These are phyloP conservation scores for Ceratonia siliqua DNA, from an alignment of 306 rosid species.

Conservation along the genomic window DNA sequence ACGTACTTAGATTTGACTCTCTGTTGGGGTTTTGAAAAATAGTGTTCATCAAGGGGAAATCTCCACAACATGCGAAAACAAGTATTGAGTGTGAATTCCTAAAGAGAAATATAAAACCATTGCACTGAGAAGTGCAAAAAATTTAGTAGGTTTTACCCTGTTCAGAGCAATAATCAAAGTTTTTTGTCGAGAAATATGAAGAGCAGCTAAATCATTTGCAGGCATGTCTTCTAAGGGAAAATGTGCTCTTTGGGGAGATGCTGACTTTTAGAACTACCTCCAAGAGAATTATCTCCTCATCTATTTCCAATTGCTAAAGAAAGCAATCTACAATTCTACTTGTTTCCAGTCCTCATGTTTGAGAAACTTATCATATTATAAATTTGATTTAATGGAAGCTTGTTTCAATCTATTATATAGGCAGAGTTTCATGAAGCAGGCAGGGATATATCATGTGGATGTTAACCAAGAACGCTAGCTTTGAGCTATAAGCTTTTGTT, in stretches of 20 bases:
- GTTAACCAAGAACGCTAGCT: slow-evolving; percentile 13
- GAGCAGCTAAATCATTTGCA: neutral
- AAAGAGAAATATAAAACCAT: neutral
- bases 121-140: neutral
- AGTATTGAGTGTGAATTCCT: neutral
- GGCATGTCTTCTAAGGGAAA: neutral
- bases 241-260: neutral
- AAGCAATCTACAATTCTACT: neutral
- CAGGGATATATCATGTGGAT: slow-evolving; percentile 18
- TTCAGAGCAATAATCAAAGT: neutral
- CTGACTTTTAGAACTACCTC: neutral
- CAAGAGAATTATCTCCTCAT: neutral
- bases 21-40: neutral
- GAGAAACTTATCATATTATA: neutral
- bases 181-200: neutral
- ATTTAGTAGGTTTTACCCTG: neutral
- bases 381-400: neutral
- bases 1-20: neutral
- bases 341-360: neutral
- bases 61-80: neutral
- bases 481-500: neutral
- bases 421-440: neutral
- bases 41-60: neutral
- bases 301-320: neutral
- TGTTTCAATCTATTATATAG: neutral